Conservation (phyloP, 345 rosid species). For the Eucalyptus viminalis region DNA sequence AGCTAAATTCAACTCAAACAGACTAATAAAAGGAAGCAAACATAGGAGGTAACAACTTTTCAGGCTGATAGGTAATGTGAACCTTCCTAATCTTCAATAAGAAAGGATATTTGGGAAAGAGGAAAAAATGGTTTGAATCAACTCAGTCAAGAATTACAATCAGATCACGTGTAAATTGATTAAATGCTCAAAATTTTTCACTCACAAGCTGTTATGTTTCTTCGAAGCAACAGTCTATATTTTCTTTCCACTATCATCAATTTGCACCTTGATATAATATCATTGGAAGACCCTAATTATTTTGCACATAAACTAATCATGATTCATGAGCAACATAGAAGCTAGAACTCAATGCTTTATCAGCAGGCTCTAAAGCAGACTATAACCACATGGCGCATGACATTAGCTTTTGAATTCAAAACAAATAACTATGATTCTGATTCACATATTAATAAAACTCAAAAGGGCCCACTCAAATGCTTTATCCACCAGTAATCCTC, state of each 20-base stretch:
- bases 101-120: not conserved
- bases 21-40: not conserved
- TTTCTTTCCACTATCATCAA: not conserved
- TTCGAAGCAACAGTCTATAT: not conserved
- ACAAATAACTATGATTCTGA: not conserved
- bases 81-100: not conserved
- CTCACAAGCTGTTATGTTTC: not conserved
- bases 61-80: not conserved
- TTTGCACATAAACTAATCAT: not conserved
- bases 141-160: not conserved
- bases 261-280: not conserved
- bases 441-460: not conserved
- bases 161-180: not conserved
- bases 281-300: not conserved
- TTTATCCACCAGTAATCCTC: constrained; percentile 65
- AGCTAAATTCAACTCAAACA: not conserved
- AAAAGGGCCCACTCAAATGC: not conserved
- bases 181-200: not conserved
- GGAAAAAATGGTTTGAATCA: not conserved
- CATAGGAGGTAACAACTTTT: not conserved
- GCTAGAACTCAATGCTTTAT: not conserved
- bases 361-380: not conserved
- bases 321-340: not conserved
- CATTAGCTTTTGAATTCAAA: not conserved
- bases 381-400: not conserved